Percentiles rank a stretch among this genome's conserved stretches.
phyloP scores from a whole-genome alignment of 768 basidiomycete species.

The Chalciporus piperatus region DNA sequence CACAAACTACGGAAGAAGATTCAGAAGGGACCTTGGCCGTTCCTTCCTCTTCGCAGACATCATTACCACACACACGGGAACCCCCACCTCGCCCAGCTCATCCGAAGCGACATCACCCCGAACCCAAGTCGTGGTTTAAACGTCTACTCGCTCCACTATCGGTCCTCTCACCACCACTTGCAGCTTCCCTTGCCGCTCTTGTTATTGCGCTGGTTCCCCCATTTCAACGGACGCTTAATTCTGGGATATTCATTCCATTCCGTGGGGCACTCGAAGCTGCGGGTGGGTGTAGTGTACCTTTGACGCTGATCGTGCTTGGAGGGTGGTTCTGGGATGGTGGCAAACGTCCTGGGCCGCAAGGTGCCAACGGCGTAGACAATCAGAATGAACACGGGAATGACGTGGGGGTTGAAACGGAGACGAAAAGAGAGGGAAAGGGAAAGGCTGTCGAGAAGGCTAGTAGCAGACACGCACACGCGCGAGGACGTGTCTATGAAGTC shows the following conservation, averaged over 20 bases:
- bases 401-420: neutral
- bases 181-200: constrained; percentile 73
- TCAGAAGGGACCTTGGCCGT: constrained; percentile 20
- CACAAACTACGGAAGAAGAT: constrained; percentile 15
- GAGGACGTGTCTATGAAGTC: neutral
- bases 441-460: neutral
- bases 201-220: constrained; percentile 75
- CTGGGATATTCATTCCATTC: constrained; percentile 56
- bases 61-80: neutral
- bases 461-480: neutral
- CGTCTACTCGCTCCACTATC: constrained; percentile 13
- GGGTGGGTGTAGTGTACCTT: constrained; percentile 79
- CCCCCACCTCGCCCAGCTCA: neutral
- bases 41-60: neutral
- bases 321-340: constrained; percentile 75
- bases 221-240: constrained; percentile 66
- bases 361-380: neutral
- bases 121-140: neutral
- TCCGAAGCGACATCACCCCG: neutral
- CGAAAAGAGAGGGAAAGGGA: neutral
- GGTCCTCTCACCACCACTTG: constrained; percentile 89
- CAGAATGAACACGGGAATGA: neutral
- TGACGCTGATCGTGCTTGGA: constrained; percentile 89
- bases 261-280: constrained; percentile 65
- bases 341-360: neutral